A percentile compares a stretch with the other conserved stretches of the same genome.
These are phyloP conservation scores for Cystobasidiaceae sp. DNA, from an alignment of 1,284 basidiomycete genomes.

Conservation along the genomic window DNA sequence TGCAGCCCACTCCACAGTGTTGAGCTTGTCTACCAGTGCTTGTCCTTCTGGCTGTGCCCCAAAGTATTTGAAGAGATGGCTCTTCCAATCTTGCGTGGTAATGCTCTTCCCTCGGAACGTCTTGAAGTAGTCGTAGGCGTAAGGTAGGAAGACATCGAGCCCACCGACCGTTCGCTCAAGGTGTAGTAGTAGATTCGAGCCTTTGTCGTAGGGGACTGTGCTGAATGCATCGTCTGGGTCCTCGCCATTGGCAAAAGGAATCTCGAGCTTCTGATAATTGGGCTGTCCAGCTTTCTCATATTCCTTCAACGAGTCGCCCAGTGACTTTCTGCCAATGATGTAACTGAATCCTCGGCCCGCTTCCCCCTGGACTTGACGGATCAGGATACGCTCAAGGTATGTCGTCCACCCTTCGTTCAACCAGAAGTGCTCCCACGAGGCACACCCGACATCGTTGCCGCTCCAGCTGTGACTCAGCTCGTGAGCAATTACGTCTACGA, in stretches of 20 bases:
- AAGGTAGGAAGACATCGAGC: slow-evolving; percentile 59
- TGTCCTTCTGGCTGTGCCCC: slow-evolving; percentile 54
- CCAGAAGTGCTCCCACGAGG: slow-evolving; percentile 66
- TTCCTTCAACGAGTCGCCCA: slow-evolving; percentile 65
- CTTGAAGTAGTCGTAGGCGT: slow-evolving; percentile 71
- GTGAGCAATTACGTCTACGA: slow-evolving; percentile 78
- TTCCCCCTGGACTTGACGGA: slow-evolving; percentile 66
- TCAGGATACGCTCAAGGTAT: slow-evolving; percentile 81
- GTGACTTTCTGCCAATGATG: slow-evolving; percentile 67
- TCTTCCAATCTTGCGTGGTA: slow-evolving; percentile 80
- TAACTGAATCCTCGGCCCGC: slow-evolving; percentile 76
- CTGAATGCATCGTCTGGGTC: slow-evolving; percentile 49
- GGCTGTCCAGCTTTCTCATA: slow-evolving; percentile 50
- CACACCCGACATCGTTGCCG: slow-evolving; percentile 63
- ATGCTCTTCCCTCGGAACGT: slow-evolving; percentile 77
- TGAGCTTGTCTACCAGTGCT: slow-evolving; percentile 64
- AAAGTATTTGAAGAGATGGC: slow-evolving; percentile 76
- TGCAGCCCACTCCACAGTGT: slow-evolving; percentile 66
- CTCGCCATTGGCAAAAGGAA: slow-evolving; percentile 75
- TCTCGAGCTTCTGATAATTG: slow-evolving; percentile 68
- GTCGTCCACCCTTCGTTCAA: slow-evolving; percentile 85
- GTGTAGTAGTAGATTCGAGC: slow-evolving; percentile 64
- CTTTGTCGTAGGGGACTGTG: slow-evolving; percentile 41
- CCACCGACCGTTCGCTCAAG: slow-evolving; percentile 75
- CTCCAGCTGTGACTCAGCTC: slow-evolving; percentile 66